phyloP scores from a whole-genome alignment of 352 stramenopile genomes.

The Pythium apleroticum region DNA sequence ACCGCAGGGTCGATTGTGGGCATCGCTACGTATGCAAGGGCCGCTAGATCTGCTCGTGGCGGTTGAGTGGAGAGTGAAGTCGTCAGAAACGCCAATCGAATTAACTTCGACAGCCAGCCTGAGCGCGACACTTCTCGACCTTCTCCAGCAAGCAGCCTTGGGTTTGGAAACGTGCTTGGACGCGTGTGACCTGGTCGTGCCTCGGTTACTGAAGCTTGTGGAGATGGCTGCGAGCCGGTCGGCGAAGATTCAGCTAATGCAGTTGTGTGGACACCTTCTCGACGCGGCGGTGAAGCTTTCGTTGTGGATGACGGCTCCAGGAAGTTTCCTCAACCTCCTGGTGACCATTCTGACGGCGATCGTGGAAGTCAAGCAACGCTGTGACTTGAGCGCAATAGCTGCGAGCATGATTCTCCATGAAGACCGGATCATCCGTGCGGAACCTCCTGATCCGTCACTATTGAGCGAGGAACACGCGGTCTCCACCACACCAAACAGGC shows the following conservation, averaged over 20 bases:
- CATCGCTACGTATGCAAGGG: neutral
- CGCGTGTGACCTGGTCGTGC: neutral
- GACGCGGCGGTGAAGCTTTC: neutral
- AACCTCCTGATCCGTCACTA: neutral
- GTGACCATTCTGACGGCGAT: neutral
- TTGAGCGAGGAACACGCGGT: slow-evolving; percentile 1
- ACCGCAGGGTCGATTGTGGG: neutral
- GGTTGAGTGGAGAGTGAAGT: neutral
- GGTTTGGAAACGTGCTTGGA: neutral
- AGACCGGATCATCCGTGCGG: neutral
- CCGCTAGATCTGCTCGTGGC: slow-evolving; percentile 6
- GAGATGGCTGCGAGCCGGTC: neutral
- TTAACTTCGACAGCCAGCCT: neutral
- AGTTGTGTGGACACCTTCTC: slow-evolving; percentile 1
- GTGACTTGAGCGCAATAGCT: neutral
- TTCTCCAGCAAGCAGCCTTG: neutral
- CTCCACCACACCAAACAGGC: neutral
- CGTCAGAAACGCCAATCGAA: neutral
- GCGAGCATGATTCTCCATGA: neutral
- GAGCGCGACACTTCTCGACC: neutral
- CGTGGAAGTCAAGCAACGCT: neutral
- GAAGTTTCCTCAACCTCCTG: neutral
- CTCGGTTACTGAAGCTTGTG: neutral
- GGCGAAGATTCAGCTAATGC: neutral
- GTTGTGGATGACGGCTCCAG: slow-evolving; percentile 1